Conservation (phyloP, 305 asterid genomes). For the Fraxinus nigra region DNA sequence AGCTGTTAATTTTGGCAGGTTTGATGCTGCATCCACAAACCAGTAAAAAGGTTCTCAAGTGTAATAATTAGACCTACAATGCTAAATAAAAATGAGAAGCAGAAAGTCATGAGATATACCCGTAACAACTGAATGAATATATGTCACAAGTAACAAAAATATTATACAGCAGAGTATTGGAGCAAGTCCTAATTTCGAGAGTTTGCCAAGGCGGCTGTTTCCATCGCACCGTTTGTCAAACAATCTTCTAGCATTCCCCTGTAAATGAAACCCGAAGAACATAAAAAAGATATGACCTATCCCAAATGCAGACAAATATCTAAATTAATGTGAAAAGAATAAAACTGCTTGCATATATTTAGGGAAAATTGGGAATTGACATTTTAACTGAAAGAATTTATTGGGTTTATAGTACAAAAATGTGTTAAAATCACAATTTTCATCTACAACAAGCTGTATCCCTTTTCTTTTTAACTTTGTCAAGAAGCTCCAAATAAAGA, state of each 20-base stretch:
- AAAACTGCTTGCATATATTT: not conserved
- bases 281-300: slow-evolving; percentile 5
- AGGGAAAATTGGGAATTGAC: not conserved
- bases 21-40: slow-evolving; percentile 55
- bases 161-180: slow-evolving; percentile 81
- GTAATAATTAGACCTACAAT: slow-evolving; percentile 11
- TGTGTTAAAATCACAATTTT: not conserved
- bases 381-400: not conserved
- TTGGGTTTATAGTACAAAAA: not conserved
- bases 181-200: slow-evolving; percentile 90
- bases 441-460: not conserved
- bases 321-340: not conserved
- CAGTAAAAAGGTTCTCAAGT: slow-evolving; percentile 19
- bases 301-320: slow-evolving; percentile 14
- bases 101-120: slow-evolving; percentile 47
- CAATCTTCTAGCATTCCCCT: slow-evolving; percentile 92
- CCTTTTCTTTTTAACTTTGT: not conserved
- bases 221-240: slow-evolving; percentile 77
- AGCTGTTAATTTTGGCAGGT: slow-evolving; percentile 79
- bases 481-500: not conserved
- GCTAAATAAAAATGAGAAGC: slow-evolving; percentile 19
- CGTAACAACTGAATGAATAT: slow-evolving; percentile 65
- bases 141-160: slow-evolving; percentile 63
- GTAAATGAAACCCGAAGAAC: slow-evolving; percentile 34
- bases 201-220: slow-evolving; percentile 63